Conservation (phyloP, 768 basidiomycete species). For the Termitomyces sp. region DNA sequence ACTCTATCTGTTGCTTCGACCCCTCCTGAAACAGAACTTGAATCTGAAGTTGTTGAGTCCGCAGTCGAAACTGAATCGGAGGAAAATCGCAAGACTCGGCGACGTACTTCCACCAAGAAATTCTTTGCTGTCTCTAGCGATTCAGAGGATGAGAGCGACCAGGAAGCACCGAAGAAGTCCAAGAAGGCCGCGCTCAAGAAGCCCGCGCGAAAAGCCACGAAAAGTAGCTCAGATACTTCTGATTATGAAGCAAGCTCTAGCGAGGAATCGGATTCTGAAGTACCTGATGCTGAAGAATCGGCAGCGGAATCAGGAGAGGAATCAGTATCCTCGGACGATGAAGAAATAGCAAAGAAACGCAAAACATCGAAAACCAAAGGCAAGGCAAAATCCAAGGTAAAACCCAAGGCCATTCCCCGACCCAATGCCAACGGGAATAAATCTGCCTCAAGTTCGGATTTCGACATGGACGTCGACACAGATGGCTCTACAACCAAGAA, state of each 20-base stretch:
- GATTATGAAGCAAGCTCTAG: constrained; percentile 40
- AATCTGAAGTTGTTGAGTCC: constrained; percentile 24
- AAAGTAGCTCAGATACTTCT: constrained; percentile 28
- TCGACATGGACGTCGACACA: constrained; percentile 60
- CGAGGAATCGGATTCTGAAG: constrained; percentile 18
- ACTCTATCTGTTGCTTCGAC: constrained; percentile 32
- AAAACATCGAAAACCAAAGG: constrained; percentile 26
- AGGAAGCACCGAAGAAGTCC: constrained; percentile 24
- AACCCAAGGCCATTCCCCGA: constrained; percentile 14
- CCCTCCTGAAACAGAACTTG: constrained; percentile 34
- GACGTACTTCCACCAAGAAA: constrained; percentile 37
- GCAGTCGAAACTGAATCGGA: constrained; percentile 35
- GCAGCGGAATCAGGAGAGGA: constrained; percentile 20
- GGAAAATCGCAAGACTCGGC: constrained; percentile 32
- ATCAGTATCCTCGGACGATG: constrained; percentile 32
- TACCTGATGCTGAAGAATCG: constrained; percentile 33
- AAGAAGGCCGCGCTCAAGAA: constrained; percentile 21
- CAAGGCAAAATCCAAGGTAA: constrained; percentile 27
- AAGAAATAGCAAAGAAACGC: constrained; percentile 21
- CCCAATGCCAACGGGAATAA: constrained; percentile 15
- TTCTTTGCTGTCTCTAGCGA: constrained; percentile 54
- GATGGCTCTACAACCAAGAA: constrained; percentile 31
- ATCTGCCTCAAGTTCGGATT: constrained; percentile 22
- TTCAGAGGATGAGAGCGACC: constrained; percentile 36
- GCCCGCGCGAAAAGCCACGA: constrained; percentile 20